Percentiles rank a stretch among this genome's conserved stretches.
phyloP scores from a whole-genome alignment of 192 early-diverging fungal genomes.

The Entomortierella parvispora region DNA sequence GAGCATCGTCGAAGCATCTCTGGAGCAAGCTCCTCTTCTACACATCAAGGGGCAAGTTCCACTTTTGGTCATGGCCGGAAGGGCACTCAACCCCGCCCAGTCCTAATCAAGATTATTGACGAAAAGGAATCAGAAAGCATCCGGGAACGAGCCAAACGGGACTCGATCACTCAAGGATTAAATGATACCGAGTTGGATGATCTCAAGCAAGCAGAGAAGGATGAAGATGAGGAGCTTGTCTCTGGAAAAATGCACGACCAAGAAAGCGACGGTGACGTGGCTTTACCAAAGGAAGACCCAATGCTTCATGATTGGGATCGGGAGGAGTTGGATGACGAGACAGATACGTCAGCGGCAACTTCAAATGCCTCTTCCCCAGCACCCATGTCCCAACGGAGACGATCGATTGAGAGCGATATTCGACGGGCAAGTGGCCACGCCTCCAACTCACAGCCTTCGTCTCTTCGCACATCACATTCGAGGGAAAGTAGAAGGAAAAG shows the following conservation, averaged over 20 bases:
- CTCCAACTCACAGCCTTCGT: neutral
- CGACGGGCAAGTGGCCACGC: constrained; percentile 3
- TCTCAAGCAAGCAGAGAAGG: neutral
- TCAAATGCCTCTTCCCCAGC: neutral
- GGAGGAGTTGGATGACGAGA: constrained; percentile 46
- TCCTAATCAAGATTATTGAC: constrained; percentile 38
- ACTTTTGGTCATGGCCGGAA: no score
- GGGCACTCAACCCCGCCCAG: constrained; percentile 23
- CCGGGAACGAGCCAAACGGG: constrained; percentile 14
- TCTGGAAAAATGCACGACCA: no score
- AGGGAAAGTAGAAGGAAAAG: neutral
- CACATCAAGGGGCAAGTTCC: no score
- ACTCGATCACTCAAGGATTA: neutral
- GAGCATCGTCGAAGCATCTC: no score
- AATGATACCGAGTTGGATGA: constrained; percentile 1
- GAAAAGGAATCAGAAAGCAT: constrained; percentile 29
- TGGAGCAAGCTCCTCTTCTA: no score
- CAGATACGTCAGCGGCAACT: neutral
- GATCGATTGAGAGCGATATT: constrained; percentile 10
- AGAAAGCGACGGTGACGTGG: constrained; percentile 3
- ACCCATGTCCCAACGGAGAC: neutral
- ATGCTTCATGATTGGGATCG: constrained; percentile 43
- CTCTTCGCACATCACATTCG: neutral
- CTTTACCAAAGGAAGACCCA: constrained; percentile 35
- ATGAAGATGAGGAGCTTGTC: neutral